A percentile compares a stretch with the other conserved stretches of the same genome.
Conservation (phyloP, 1,284 basidiomycete genomes). For the Pseudozyma sp. region DNA sequence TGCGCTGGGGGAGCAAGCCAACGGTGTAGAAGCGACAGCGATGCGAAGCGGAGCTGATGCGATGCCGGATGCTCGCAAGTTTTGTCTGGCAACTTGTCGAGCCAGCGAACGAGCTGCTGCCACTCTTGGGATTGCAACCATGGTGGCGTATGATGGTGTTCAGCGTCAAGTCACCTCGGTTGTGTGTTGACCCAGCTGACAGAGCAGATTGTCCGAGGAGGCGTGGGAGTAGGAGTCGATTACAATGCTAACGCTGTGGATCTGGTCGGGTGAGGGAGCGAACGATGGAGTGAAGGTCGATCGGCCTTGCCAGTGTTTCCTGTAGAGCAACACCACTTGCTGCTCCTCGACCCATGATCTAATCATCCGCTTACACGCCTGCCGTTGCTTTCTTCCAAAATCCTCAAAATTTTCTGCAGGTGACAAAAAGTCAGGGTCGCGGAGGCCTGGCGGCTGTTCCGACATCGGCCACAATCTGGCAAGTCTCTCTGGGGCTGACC, state of each 20-base stretch:
- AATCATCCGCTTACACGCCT: neutral
- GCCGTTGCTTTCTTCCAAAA: slow-evolving; percentile 8
- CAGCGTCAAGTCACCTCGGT: neutral
- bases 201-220: slow-evolving; percentile 1
- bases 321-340: too few relatives aligned
- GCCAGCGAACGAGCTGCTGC: slow-evolving; percentile 44
- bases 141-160: slow-evolving; percentile 2
- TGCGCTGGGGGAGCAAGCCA: slow-evolving; percentile 16
- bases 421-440: slow-evolving; percentile 4
- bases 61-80: slow-evolving; percentile 15
- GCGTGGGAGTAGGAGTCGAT: neutral
- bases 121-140: slow-evolving; percentile 41
- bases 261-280: too few relatives aligned
- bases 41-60: slow-evolving; percentile 16
- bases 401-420: slow-evolving; percentile 14
- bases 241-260: too few relatives aligned
- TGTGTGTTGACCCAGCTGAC: neutral
- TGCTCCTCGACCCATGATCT: neutral
- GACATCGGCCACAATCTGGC: slow-evolving; percentile 5
- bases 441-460: neutral
- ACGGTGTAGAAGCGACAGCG: slow-evolving; percentile 25
- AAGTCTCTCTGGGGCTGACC: neutral
- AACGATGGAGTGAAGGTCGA: too few relatives aligned
- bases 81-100: slow-evolving; percentile 43
- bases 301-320: too few relatives aligned